Evolutionary conservation across 148 eudicot genomes (phyloP).

Genomic region (Rheum nobile): DNA sequence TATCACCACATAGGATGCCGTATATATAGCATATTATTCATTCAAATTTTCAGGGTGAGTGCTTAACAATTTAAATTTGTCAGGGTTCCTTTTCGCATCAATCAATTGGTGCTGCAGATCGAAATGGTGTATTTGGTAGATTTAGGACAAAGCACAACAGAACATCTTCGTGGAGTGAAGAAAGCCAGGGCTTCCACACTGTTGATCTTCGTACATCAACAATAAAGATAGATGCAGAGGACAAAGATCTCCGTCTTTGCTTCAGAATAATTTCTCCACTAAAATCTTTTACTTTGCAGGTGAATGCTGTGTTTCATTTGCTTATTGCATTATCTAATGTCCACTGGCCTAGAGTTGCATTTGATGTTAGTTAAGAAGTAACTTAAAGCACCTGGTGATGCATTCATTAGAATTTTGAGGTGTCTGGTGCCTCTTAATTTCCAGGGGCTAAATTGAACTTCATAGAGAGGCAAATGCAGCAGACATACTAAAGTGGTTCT

Average conservation of each 20-base stretch:
- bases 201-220: slow-evolving; percentile 84
- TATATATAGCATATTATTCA: neutral
- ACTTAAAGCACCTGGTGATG: neutral
- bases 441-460: neutral
- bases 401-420: neutral
- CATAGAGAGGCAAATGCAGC: slow-evolving; percentile 5
- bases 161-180: slow-evolving; percentile 59
- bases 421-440: neutral
- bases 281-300: slow-evolving; percentile 90
- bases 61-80: neutral
- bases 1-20: neutral
- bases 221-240: slow-evolving; percentile 87
- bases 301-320: slow-evolving; percentile 12
- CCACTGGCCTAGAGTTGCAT: neutral
- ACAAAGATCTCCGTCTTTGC: slow-evolving; percentile 80
- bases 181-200: slow-evolving; percentile 46
- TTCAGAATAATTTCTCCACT: slow-evolving; percentile 84
- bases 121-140: slow-evolving; percentile 74
- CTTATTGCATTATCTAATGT: neutral
- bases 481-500: neutral
- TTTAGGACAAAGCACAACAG: slow-evolving; percentile 57
- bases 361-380: neutral
- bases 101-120: slow-evolving; percentile 35
- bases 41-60: neutral
- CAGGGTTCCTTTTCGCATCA: slow-evolving; percentile 57